Evolutionary conservation across 2,329 filamentous ascomycete genomes (phyloP), one percentile per base, ranked within the genome.

Genomic region (Monilinia laxa): DNA sequence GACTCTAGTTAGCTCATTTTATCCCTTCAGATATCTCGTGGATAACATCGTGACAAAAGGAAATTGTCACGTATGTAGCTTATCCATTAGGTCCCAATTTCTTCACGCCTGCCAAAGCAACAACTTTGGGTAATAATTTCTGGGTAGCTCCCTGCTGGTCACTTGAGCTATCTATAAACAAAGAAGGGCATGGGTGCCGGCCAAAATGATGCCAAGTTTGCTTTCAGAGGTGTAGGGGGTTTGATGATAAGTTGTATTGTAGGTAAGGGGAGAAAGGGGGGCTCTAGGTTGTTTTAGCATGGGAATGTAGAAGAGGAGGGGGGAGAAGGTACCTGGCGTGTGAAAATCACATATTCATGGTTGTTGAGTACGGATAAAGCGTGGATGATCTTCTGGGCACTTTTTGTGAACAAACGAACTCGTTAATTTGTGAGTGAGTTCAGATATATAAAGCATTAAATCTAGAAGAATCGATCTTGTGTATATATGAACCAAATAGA

Each of bases 251-350:
- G 42, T 45, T 45, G 14, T 45, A 18, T 45, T 45, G 11, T 14
- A 5, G 1, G n/a, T 5, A 12, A n/a, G 10, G 0, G 31, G n/a
- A 3, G n/a, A 5, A 5, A 25, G 10, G n/a, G 9, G 28, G 18
- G 2, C 6, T 3, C n/a, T 38, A 16, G 10, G 31, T 35, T 9
- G 1, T 14, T 6, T 12, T 42, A 14, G 7, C 11, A 23, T 4
- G 4, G 16, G 51, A 5, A 20, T 10, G 3, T 1, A 6, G 25
- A 28, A 31, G 25, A 18, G 16, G 25, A 2, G 52, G 1, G 52
- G 16, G 9, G 20, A 18, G 14, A 18, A 53, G 10, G 52, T 20
- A 11, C 18, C 52, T 31, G 52, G 52, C 31, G 16, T 35, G 4
- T n/a, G 4, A n/a, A 5, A 7, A 31, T 20, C 1, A 35, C 2